Base-by-base conservation (phyloP, 306 rosid species). In the Sicyos baderoa region DNA sequence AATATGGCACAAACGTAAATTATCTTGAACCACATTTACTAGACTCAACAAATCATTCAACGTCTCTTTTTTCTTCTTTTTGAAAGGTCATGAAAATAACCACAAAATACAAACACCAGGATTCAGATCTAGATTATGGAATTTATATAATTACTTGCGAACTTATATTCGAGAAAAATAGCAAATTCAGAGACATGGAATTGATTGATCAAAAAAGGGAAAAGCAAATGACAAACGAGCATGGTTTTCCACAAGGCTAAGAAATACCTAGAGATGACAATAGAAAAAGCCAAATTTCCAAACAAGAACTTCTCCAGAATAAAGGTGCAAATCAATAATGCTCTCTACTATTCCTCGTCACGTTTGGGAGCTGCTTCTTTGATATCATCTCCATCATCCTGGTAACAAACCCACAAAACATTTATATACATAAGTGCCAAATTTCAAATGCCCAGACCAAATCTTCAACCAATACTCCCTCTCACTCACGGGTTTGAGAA, bases 331-430 rank as follows among this genome's bases (percentile, higher is more conserved):
- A 69, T 73, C 82, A 57, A 10, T 68, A 50, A 40, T 53, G 37
- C 87, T 86, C 76, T 79, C 85, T 89, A 84, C 81, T 90, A 85
- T 55, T 91, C 95, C 12, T 81, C 84, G 4, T 83, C 88, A 0
- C 66, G 71, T 80, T 89, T 89, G 14, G 96, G 80, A 37, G 96
- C 88, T 81, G 96, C 87, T 84, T 90, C 97, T 86, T 94, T 90
- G 69, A 94, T 90, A 81, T 94, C 99, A 72, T 94, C 99, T 1
- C 90, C 99, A 72, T 94, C 99, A 71, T 90, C 99, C 99, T 94
- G 85, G 23, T 73, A 16, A 68, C 13, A 69, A 7, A 40, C 48
- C 71, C 27, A 42, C n/a, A 6, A 4, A 7, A 22, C 0, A 32
- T 60, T 21, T 14, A 53, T 52, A 55, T 29, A 51, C 45, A 7